Conservation (phyloP, 75 land plant species). For the Sequoia sempervirens region DNA sequence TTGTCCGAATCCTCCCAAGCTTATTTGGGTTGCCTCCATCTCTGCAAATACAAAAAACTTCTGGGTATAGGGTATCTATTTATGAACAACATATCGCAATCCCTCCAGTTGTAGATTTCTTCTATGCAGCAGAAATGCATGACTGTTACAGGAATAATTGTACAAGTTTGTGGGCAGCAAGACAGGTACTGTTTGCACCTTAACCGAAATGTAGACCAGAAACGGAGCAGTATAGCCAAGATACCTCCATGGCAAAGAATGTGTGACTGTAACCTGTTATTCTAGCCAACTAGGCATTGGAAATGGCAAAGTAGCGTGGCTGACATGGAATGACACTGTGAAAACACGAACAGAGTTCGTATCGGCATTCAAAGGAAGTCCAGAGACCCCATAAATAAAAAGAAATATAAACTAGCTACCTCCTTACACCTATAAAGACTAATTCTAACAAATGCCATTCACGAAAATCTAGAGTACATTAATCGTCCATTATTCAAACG, state of each 20-base stretch:
- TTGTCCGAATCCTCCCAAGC: slow-evolving; percentile 63
- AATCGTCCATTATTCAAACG: too few relatives aligned
- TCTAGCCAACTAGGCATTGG: neutral
- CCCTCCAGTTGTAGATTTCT: neutral
- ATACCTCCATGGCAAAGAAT: neutral
- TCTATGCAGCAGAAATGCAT: neutral
- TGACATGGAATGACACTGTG: neutral
- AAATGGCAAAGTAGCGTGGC: neutral
- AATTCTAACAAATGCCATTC: too few relatives aligned
- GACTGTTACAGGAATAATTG: neutral
- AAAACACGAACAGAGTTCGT: neutral
- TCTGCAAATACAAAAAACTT: neutral
- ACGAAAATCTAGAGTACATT: too few relatives aligned
- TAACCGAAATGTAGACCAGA: neutral
- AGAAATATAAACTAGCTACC: too few relatives aligned
- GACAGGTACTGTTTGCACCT: neutral
- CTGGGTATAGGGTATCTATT: neutral
- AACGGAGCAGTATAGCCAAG: neutral
- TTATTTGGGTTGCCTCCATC: slow-evolving; percentile 49
- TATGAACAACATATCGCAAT: neutral
- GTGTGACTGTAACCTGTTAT: neutral
- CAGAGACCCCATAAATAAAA: too few relatives aligned
- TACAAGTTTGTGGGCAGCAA: neutral
- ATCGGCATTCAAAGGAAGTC: neutral
- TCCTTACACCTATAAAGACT: too few relatives aligned